Conservation (phyloP, 306 rosid genomes). For the Myrica gale region DNA sequence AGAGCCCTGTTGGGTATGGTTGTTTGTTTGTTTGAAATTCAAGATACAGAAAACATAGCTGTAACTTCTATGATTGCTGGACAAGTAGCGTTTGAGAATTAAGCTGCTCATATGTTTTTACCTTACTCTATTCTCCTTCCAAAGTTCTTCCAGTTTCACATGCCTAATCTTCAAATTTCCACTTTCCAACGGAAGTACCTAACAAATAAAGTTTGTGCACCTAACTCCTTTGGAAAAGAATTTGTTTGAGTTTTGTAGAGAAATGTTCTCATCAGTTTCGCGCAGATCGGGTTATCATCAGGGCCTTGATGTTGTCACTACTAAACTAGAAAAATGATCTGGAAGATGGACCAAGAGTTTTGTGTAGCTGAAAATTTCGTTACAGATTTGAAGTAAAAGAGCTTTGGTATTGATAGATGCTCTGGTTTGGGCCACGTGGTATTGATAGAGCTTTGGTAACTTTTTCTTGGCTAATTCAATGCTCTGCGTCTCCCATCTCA, state of each 20-base stretch:
- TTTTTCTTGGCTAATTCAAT: too few relatives aligned
- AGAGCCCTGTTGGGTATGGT: neutral
- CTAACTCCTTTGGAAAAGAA: neutral
- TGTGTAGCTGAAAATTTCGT: neutral
- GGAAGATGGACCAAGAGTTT: neutral
- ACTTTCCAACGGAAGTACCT: neutral
- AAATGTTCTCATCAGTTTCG: neutral
- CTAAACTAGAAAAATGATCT: too few relatives aligned
- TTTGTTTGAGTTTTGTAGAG: neutral
- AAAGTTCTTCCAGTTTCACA: neutral
- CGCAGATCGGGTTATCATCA: neutral
- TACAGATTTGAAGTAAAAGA: neutral
- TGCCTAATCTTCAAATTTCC: neutral
- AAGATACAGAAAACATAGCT: neutral
- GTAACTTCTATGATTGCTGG: neutral
- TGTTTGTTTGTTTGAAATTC: neutral
- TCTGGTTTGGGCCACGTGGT: too few relatives aligned
- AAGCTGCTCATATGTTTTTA: neutral
- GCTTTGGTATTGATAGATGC: too few relatives aligned
- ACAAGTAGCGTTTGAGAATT: slow-evolving; percentile 1
- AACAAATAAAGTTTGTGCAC: neutral
- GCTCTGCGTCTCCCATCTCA: too few relatives aligned
- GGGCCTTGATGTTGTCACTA: neutral
- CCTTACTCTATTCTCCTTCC: neutral
- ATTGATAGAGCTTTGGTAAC: too few relatives aligned